Evolutionary conservation across 768 basidiomycete genomes (phyloP), one percentile per base, ranked within the genome.

Genomic region (Infundibulicybe gibba): DNA sequence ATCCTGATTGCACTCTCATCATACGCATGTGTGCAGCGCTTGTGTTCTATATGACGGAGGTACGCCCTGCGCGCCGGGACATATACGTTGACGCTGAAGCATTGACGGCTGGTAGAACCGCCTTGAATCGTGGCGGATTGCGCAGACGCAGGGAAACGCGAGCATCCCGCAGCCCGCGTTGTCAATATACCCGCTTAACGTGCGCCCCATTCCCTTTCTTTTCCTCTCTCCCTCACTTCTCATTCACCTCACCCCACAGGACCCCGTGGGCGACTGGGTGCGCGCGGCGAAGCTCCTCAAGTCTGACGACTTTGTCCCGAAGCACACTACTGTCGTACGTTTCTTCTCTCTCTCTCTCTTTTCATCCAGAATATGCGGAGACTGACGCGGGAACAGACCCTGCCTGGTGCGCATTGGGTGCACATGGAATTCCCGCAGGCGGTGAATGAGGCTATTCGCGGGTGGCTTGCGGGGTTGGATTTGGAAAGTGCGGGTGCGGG

Each of bases 361-460:
- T 15, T 30, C n/a, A n/a, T n/a, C n/a, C n/a, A n/a, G n/a, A n/a
- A n/a, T n/a, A n/a, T n/a, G n/a, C 45, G 39, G 32, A 33, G 35
- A 15, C 41, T 40, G 32, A 19, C 35, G 42, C 45, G 83, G 81
- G 63, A 68, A 2, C 63, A 38, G 35, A 38, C 35, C 4, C n/a
- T 85, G 46, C 57, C 64, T 6, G 78, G 78, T 0, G 75, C 80
- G 4, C 86, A 88, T 58, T 87, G 86, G 85, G 67, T 75, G 6
- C 86, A 87, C 32, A 64, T 87, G 15, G 86, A 88, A 58, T 60
- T 72, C 49, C 78, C 84, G 0, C 45, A 61, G 1, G 62, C 64
- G 37, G 76, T 82, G 58, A 88, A 87, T 51, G 40, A 47, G 0
- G 61, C 76, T 40, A 63, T 83, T 44, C 67, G 69, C 14, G 58